Evolutionary conservation across 2,329 filamentous ascomycete species (phyloP).

Genomic region (Aurifilum marmelostoma): DNA sequence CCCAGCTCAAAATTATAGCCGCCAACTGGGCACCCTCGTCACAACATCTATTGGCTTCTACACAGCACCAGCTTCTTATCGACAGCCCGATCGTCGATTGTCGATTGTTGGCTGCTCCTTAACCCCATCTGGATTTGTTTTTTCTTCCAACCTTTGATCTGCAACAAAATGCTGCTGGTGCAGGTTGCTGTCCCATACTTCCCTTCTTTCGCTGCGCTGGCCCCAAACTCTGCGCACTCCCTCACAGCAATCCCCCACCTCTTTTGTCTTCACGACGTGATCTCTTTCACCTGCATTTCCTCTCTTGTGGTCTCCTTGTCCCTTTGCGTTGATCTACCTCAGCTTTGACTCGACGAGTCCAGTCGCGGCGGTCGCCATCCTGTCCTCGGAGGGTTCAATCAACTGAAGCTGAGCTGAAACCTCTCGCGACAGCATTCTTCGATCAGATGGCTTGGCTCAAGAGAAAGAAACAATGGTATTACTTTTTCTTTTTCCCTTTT

Average conservation of each 20-base stretch:
- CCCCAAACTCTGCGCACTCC: not conserved
- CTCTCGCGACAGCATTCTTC: no score
- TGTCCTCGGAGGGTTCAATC: not conserved
- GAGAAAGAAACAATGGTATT: not conserved
- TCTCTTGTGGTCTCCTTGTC: not conserved
- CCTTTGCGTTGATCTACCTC: no score
- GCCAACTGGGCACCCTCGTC: no score
- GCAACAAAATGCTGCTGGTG: not conserved
- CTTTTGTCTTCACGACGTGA: not conserved
- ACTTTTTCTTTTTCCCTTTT: no score
- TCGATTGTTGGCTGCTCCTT: not conserved
- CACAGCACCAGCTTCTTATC: not conserved
- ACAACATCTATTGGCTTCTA: not conserved
- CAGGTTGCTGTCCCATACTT: not conserved
- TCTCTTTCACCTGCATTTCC: not conserved
- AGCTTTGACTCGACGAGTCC: not conserved
- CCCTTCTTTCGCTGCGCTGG: not conserved
- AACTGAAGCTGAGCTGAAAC: not conserved
- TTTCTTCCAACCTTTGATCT: not conserved
- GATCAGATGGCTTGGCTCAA: constrained; percentile 15
- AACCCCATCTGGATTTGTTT: not conserved
- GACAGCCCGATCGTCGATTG: not conserved
- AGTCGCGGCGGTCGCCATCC: not conserved
- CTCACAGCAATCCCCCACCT: not conserved
- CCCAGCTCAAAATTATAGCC: no score